Evolutionary conservation across 805 yeast genomes (phyloP).

Genomic region (Pichia ethanolica): DNA sequence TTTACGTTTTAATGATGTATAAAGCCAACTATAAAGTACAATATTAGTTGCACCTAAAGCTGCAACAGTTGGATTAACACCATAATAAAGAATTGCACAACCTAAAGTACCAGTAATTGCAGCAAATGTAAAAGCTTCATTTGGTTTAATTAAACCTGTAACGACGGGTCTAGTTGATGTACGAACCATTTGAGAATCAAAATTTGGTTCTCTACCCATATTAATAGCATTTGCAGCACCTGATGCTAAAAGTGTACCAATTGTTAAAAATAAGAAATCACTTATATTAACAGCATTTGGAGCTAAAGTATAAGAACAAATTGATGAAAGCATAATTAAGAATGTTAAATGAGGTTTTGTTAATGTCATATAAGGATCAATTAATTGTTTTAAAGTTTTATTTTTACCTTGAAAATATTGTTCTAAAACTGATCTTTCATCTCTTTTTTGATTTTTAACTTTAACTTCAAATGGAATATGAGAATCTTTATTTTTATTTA

Average conservation of each 20-base stretch:
- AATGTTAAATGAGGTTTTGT: conserved; percentile 87
- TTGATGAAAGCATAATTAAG: conserved; percentile 82
- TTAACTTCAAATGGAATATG: conserved; percentile 53
- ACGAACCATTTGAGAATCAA: conserved; percentile 79
- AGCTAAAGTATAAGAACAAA: conserved; percentile 88
- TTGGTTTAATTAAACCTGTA: conserved; percentile 65
- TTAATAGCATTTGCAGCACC: conserved; percentile 96
- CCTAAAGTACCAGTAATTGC: conserved; percentile 67
- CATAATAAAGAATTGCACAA: conserved; percentile 55
- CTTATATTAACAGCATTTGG: conserved; percentile 73
- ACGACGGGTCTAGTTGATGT: conserved; percentile 89
- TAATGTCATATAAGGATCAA: conserved; percentile 66
- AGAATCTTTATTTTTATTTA: background rate
- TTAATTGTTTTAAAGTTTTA: conserved; percentile 30
- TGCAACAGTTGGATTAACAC: conserved; percentile 85
- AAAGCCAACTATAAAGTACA: conserved; percentile 77
- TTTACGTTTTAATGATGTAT: conserved; percentile 82
- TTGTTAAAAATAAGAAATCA: conserved; percentile 63
- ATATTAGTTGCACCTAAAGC: conserved; percentile 74
- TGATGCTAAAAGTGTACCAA: conserved; percentile 82
- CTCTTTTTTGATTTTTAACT: conserved; percentile 25
- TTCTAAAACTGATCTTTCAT: conserved; percentile 17
- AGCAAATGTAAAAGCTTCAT: conserved; percentile 78
- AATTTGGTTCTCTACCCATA: conserved; percentile 93
- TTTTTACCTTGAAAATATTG: conserved; percentile 21